Evolutionary conservation across 2,329 filamentous ascomycete genomes (phyloP), one percentile per base, ranked within the genome.

Genomic region (Colletotrichum sp.): DNA sequence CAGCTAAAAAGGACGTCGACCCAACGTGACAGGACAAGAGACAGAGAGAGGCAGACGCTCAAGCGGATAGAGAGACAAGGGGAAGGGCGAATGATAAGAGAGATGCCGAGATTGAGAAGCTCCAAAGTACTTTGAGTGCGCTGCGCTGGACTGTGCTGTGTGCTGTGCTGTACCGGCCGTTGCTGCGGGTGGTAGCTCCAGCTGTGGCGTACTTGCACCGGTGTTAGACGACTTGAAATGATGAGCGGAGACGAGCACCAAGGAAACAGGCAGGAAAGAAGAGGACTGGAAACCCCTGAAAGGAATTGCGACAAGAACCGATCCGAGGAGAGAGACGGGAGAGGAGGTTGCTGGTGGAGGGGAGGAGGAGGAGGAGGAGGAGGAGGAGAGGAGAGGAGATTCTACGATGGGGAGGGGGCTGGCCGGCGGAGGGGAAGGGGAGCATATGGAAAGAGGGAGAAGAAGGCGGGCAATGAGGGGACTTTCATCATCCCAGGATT

Each of bases 401-500:
- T 72, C 66, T 72, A 70, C 52, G 72, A 76, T 71, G 77, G 67
- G 74, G 77, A 76, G 68, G 77, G 18, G 18, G 39, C 16, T 44
- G 36, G 39, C 39, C 9, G 44, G 44, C 44, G 44, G 44, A 49
- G 44, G 44, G 44, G 44, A 49, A 73, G 72, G 72, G 77, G 68
- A 70, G 77, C 77, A 70, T 68, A 62, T 76, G 76, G 75, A 77
- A 79, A 67, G 73, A 79, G 75, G 79, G 80, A 81, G 81, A 80
- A 77, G 71, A 77, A 76, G 59, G 76, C 70, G 60, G 66, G 71
- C 72, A 76, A 69, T 79, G 71, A 78, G 68, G 72, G 71, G 76
- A 77, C 72, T 66, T 79, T 73, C 70, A 76, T 76, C 78, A 77
- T 72, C 72, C 78, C 76, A 71, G 71, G 74, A 68, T 49, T 21